Conservation (phyloP, 805 yeast species). For the Grigorovia jiainica region DNA sequence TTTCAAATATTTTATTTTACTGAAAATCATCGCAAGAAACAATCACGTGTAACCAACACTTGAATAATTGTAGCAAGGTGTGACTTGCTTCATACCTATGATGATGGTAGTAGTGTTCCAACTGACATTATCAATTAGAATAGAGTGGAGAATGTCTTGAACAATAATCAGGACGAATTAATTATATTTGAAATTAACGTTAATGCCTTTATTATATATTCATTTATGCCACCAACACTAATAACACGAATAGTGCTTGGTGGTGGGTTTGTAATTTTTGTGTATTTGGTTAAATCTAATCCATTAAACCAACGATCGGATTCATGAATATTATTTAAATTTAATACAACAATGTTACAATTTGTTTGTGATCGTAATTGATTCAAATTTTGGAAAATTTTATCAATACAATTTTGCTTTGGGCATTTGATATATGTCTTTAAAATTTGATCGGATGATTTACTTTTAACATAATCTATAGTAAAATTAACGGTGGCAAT, state of each 20-base stretch:
- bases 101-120: too few relatives aligned
- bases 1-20: too few relatives aligned
- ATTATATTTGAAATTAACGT: constrained; percentile 13
- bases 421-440: constrained; percentile 27
- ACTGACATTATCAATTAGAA: too few relatives aligned
- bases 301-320: constrained; percentile 24
- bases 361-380: constrained; percentile 26
- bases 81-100: too few relatives aligned
- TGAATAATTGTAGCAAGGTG: too few relatives aligned
- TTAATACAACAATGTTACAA: constrained; percentile 27
- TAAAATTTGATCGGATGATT: constrained; percentile 25
- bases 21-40: too few relatives aligned
- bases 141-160: too few relatives aligned
- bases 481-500: constrained; percentile 22
- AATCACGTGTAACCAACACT: too few relatives aligned
- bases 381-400: constrained; percentile 21
- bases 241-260: constrained; percentile 25
- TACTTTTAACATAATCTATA: constrained; percentile 16
- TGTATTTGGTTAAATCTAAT: constrained; percentile 16
- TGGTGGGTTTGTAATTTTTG: constrained; percentile 18
- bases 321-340: constrained; percentile 27
- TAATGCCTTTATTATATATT: constrained; percentile 23
- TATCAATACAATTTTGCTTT: constrained; percentile 21
- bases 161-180: constrained; percentile 1
- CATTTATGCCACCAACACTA: constrained; percentile 28